Percentiles rank a stretch among this genome's conserved stretches.
Evolutionary conservation across 148 eudicot genomes (phyloP).

Genomic region (Camellia lanceoleosa): DNA sequence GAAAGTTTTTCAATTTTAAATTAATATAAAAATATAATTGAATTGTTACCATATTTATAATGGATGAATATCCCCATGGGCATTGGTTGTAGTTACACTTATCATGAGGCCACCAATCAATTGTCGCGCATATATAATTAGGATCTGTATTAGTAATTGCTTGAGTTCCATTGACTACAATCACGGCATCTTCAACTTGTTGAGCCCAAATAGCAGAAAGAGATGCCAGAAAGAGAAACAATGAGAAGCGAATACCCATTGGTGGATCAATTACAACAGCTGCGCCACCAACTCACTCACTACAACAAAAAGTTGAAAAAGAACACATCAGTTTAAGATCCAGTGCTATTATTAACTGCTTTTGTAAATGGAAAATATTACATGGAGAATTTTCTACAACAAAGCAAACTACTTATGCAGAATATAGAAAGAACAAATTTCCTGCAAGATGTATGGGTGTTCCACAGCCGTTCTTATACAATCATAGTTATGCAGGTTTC

Average conservation of each 20-base stretch:
- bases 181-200: constrained; percentile 35
- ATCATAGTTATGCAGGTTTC: not conserved
- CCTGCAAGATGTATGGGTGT: not conserved
- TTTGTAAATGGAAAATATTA: not conserved
- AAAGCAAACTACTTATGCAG: not conserved
- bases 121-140: constrained; percentile 76
- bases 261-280: constrained; percentile 3
- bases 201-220: constrained; percentile 50
- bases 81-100: constrained; percentile 79
- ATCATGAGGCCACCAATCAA: constrained; percentile 96
- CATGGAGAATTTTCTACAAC: no score
- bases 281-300: not conserved
- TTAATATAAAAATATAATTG: constrained; percentile 23
- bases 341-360: not conserved
- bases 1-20: constrained; percentile 29
- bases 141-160: constrained; percentile 58
- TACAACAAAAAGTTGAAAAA: not conserved
- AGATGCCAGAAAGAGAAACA: constrained; percentile 42
- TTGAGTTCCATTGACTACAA: constrained; percentile 51
- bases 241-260: constrained; percentile 32
- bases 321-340: not conserved
- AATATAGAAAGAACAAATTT: not conserved
- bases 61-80: constrained; percentile 82
- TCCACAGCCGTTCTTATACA: no score
- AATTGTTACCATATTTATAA: constrained; percentile 62